phyloP scores from a whole-genome alignment of 1,139 yeast species.

The Meyerozyma smithsonii region DNA sequence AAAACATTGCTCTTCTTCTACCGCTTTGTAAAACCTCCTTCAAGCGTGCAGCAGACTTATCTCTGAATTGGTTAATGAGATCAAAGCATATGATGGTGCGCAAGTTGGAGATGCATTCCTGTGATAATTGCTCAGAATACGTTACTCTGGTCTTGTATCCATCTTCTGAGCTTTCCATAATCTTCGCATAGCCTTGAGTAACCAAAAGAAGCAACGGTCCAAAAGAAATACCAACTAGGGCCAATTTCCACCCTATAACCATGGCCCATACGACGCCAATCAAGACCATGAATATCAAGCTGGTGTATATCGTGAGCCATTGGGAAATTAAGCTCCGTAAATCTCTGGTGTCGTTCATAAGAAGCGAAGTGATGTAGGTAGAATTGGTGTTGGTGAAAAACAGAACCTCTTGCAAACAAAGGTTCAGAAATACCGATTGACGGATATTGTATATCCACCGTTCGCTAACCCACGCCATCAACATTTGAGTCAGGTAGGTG shows the following conservation, averaged over 20 bases:
- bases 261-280: conserved; percentile 77
- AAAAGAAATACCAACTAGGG: conserved; percentile 74
- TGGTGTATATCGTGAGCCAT: conserved; percentile 50
- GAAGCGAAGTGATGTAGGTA: conserved; percentile 58
- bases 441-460: conserved; percentile 60
- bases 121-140: conserved; percentile 46
- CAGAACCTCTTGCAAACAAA: conserved; percentile 49
- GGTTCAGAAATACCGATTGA: conserved; percentile 38
- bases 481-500: conserved; percentile 45
- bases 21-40: conserved; percentile 29
- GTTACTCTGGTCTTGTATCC: conserved; percentile 55
- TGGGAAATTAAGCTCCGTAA: conserved; percentile 60
- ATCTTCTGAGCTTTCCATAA: conserved; percentile 54
- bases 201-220: conserved; percentile 56
- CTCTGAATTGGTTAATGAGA: conserved; percentile 43
- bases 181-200: conserved; percentile 47
- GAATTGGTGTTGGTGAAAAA: conserved; percentile 51
- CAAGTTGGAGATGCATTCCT: conserved; percentile 57
- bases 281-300: conserved; percentile 48
- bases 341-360: conserved; percentile 80
- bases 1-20: conserved; percentile 42
- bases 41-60: conserved; percentile 29
- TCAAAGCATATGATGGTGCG: conserved; percentile 59
- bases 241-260: conserved; percentile 78
- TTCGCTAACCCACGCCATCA: conserved; percentile 61